Conservation (phyloP, 2,329 filamentous ascomycete genomes). For the Chaetomium strumarium region DNA sequence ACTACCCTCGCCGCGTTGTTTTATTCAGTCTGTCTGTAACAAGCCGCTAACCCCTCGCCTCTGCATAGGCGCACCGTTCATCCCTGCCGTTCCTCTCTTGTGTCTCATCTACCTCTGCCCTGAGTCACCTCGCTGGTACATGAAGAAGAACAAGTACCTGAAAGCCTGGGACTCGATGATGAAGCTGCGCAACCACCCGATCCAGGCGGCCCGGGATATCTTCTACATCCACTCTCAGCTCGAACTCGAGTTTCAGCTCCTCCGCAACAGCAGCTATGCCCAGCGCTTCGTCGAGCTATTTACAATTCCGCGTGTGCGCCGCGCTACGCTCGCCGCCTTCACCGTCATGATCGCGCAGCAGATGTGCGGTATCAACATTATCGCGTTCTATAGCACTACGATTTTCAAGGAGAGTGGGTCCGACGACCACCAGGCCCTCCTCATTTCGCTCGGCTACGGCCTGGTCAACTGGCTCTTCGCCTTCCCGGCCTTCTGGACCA, state of each 20-base stretch:
- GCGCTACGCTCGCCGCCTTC: slow-evolving; percentile 70
- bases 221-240: slow-evolving; percentile 62
- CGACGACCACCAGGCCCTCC: slow-evolving; percentile 47
- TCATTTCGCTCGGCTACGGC: slow-evolving; percentile 60
- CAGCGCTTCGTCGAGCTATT: slow-evolving; percentile 61
- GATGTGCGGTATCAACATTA: slow-evolving; percentile 55
- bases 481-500: slow-evolving; percentile 60
- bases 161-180: slow-evolving; percentile 54
- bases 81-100: slow-evolving; percentile 52
- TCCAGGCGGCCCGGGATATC: slow-evolving; percentile 56
- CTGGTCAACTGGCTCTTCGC: slow-evolving; percentile 60
- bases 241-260: slow-evolving; percentile 49
- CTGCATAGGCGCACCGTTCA: slow-evolving; percentile 51
- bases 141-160: slow-evolving; percentile 58
- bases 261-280: slow-evolving; percentile 49
- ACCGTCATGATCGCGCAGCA: slow-evolving; percentile 76
- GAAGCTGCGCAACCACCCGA: slow-evolving; percentile 45
- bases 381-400: slow-evolving; percentile 68
- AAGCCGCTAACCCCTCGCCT: background rate
- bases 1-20: too few species aligned
- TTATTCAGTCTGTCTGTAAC: background rate
- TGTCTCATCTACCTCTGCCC: slow-evolving; percentile 60
- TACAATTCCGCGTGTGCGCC: slow-evolving; percentile 61
- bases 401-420: slow-evolving; percentile 55
- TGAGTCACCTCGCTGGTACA: slow-evolving; percentile 59